Conservation (phyloP, 441 rosid species). For the Pelargonium citronellum region DNA sequence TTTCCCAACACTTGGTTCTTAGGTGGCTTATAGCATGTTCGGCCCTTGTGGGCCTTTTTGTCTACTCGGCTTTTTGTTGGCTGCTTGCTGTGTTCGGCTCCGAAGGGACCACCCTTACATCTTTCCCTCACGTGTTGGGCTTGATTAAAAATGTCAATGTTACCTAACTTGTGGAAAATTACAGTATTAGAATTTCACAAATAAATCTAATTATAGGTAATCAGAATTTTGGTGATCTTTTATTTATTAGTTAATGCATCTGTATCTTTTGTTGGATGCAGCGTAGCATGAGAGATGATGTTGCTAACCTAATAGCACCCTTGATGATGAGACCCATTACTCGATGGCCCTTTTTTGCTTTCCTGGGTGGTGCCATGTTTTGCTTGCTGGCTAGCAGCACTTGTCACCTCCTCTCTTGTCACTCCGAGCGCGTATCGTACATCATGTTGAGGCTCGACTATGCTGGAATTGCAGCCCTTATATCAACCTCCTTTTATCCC, state of each 20-base stretch:
- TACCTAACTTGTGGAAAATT: no score
- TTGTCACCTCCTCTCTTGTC: constrained; percentile 87
- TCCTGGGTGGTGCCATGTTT: constrained; percentile 92
- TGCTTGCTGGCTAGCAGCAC: constrained; percentile 81
- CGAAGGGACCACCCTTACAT: no score
- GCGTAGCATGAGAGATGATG: constrained; percentile 49
- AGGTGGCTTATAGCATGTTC: no score
- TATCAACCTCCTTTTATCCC: constrained; percentile 81
- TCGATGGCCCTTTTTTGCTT: constrained; percentile 66
- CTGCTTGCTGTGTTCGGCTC: no score
- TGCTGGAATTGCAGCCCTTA: constrained; percentile 80
- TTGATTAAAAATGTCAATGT: no score
- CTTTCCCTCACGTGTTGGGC: no score
- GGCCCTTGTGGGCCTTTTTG: no score
- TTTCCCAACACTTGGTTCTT: no score
- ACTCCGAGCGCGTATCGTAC: constrained; percentile 64
- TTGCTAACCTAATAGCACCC: constrained; percentile 49
- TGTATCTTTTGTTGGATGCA: constrained; percentile 24
- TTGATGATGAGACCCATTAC: constrained; percentile 50
- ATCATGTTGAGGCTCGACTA: constrained; percentile 88
- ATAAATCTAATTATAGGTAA: no score
- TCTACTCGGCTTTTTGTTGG: no score
- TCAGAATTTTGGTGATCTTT: neutral
- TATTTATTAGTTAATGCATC: constrained; percentile 7
- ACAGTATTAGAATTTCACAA: no score